These are phyloP conservation scores for Uronychia binucleata DNA, from an alignment of 73 alveolate species.

Conservation along the genomic window DNA sequence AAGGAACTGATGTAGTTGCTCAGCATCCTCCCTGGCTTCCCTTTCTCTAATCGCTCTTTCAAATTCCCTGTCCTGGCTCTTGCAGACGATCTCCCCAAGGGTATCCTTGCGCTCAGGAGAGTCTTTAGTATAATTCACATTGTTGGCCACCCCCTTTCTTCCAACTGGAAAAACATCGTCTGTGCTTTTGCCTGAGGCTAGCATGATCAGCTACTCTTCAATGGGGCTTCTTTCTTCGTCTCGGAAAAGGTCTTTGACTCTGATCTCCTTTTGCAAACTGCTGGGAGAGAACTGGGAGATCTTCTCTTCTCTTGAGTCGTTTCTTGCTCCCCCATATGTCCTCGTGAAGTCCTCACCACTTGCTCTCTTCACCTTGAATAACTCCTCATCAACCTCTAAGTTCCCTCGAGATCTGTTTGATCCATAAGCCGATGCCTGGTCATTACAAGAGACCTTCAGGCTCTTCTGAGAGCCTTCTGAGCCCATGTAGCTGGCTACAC, in stretches of 20 bases:
- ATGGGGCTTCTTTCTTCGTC: no score
- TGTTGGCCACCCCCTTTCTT: background rate
- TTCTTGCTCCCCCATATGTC: background rate
- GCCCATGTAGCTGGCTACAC: background rate
- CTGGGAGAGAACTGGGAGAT: background rate
- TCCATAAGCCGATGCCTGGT: background rate
- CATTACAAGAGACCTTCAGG: background rate
- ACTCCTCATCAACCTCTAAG: background rate
- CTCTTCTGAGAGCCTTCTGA: background rate
- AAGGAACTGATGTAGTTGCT: background rate
- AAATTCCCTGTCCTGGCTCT: background rate
- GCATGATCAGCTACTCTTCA: background rate
- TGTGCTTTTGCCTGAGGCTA: background rate
- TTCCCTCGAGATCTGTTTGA: background rate
- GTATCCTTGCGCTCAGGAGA: no score
- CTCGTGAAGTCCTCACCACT: background rate
- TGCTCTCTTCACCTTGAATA: background rate
- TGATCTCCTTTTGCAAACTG: background rate
- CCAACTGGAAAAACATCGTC: background rate
- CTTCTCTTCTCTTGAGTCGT: background rate
- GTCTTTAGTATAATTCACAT: background rate
- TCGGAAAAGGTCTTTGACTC: background rate
- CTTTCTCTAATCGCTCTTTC: background rate
- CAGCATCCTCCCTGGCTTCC: background rate
- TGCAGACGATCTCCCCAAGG: no score